Conservation (phyloP, 2,329 filamentous ascomycete genomes). For the Lachnellula cervina region DNA sequence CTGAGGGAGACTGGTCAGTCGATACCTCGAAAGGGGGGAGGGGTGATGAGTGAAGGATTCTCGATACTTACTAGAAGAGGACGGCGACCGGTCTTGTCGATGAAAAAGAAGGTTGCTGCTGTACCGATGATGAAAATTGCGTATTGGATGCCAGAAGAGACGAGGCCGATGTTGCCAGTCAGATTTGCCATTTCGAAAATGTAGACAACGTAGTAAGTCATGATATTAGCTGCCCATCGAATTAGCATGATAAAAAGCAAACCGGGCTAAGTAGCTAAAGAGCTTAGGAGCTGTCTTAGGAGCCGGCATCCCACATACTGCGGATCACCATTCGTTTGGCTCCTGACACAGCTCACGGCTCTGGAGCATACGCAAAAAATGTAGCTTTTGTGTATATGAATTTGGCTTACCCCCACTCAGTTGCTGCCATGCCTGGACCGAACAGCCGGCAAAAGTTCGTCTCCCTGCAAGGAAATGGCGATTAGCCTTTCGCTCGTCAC, state of each 20-base stretch:
- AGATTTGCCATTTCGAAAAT: slow-evolving; percentile 36
- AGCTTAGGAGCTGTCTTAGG: too few species aligned
- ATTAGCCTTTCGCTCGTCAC: slow-evolving; percentile 25
- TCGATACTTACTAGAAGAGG: slow-evolving; percentile 28
- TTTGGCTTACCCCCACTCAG: too few species aligned
- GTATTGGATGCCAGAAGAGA: slow-evolving; percentile 25
- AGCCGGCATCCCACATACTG: too few species aligned
- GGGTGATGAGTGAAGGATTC: too few species aligned
- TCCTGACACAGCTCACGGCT: too few species aligned
- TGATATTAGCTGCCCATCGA: slow-evolving; percentile 17
- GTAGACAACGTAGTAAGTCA: slow-evolving; percentile 36
- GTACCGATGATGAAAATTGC: slow-evolving; percentile 25
- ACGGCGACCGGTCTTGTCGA: slow-evolving; percentile 22
- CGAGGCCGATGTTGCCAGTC: slow-evolving; percentile 32
- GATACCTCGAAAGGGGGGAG: not conserved
- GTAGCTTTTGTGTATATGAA: too few species aligned
- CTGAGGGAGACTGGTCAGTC: not conserved
- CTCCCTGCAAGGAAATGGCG: not conserved
- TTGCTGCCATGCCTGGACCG: slow-evolving; percentile 25
- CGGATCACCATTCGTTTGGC: too few species aligned
- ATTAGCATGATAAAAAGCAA: too few species aligned
- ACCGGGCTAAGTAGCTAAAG: too few species aligned
- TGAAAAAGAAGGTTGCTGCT: slow-evolving; percentile 20
- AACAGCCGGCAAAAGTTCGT: slow-evolving; percentile 21
- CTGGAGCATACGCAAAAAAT: too few species aligned